A percentile compares a stretch with the other conserved stretches of the same genome.
Evolutionary conservation across 305 asterid genomes (phyloP).

Genomic region (Solanum hybrid): DNA sequence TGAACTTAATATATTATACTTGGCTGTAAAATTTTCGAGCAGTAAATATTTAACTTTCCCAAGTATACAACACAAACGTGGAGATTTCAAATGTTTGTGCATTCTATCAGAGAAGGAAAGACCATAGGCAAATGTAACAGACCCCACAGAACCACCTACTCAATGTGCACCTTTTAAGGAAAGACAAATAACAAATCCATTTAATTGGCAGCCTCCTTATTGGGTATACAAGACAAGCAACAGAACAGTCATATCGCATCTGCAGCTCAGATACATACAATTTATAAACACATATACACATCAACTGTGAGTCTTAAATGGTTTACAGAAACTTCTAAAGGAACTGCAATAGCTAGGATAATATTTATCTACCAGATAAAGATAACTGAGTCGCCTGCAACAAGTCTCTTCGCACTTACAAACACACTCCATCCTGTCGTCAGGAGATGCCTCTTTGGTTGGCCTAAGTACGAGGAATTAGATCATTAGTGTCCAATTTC

Average conservation of each 20-base stretch:
- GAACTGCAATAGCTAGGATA: background rate
- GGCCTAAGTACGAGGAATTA: slow-evolving; percentile 43
- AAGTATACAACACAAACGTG: background rate
- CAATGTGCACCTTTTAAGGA: background rate
- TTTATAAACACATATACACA: background rate
- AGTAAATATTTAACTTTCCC: background rate
- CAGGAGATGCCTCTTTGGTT: slow-evolving; percentile 96
- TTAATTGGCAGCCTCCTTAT: background rate
- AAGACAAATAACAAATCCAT: background rate
- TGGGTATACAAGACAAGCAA: background rate
- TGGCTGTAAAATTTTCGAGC: background rate
- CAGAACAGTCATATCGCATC: background rate
- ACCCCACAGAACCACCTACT: background rate
- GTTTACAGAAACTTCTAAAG: background rate
- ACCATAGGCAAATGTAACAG: background rate
- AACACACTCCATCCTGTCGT: slow-evolving; percentile 98
- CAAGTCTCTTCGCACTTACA: slow-evolving; percentile 89
- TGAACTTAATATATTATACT: background rate
- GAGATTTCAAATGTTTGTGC: background rate
- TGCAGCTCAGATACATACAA: background rate
- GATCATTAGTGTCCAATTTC: background rate
- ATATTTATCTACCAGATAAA: slow-evolving; percentile 70
- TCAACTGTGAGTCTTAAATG: background rate
- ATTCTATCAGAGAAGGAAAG: background rate
- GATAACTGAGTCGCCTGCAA: slow-evolving; percentile 91